Base-by-base conservation (phyloP, 2,329 filamentous ascomycete species). In the Diaporthe citriasiana region DNA sequence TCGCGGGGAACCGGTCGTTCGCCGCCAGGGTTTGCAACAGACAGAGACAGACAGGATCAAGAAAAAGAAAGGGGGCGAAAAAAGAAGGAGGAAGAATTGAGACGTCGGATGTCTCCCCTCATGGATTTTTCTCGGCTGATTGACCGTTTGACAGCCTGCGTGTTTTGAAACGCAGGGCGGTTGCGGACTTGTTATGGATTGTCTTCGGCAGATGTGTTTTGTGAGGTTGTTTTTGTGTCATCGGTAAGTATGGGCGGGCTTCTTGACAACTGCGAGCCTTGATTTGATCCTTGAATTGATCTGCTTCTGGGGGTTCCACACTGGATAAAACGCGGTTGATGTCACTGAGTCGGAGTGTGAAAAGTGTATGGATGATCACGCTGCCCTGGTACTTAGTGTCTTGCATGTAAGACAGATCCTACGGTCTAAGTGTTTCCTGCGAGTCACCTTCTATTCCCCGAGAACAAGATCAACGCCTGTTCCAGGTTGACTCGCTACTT, bases 121-220 rank as follows among this genome's bases (percentile, higher is more conserved):
- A n/a, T 51, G 47, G 45, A 25, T 38, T 19, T 51, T 27, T 45
- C 63, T 66, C 63, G 30, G 30, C 45, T 65, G 40, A 35, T 33
- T 47, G 59, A n/a, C 63, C 63, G 10, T n/a, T 27, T 13, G 8
- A 35, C 27, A n/a, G 27, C 45, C 45, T 66, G 63, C 33, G 45
- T 66, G 63, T 51, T 66, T 66, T 66, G 63, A 66, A 66, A 66
- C 63, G 30, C 63, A 66, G 63, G 42, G 27, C 38, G 38, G 57
- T 38, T 38, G 60, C 63, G 63, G 30, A 19, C 33, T 25, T 7
- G 63, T 66, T 66, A 51, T 66, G 63, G 63, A 12, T 27, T 66
- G 60, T 66, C 45, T 38, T 38, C 63, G 63, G 63, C 63, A 66
- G 45, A 66, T 27, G 60, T 66, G 15, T 25, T 22, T 65, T 50